Percentiles rank a stretch among this genome's conserved stretches.
These are phyloP conservation scores for Ustilago vetiveriae DNA, from an alignment of 1,284 basidiomycete species.

Conservation along the genomic window DNA sequence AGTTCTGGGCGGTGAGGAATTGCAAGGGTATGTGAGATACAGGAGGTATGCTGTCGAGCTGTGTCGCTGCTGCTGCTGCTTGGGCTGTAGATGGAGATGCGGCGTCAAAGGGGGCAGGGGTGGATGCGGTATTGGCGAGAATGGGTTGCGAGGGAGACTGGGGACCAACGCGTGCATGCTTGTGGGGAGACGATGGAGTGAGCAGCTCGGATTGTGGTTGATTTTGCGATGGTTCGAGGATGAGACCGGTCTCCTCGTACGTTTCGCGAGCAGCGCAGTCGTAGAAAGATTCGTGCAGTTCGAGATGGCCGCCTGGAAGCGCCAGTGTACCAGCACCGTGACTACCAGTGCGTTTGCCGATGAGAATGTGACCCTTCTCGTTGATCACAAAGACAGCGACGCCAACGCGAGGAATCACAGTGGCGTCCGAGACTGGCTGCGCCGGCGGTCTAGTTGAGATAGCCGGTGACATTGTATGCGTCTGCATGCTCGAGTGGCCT, in stretches of 20 bases:
- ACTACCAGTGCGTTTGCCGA: conserved; percentile 61
- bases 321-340: conserved; percentile 60
- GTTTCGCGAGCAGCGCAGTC: conserved; percentile 57
- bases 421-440: conserved; percentile 39
- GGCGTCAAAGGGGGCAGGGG: conserved; percentile 8
- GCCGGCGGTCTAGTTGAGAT: neutral
- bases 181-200: conserved; percentile 2
- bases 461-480: conserved; percentile 3
- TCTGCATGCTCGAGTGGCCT: neutral
- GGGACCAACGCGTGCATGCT: conserved; percentile 9
- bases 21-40: conserved; percentile 25
- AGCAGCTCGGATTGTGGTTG: conserved; percentile 8
- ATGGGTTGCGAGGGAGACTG: conserved; percentile 17
- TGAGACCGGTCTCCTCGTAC: conserved; percentile 48
- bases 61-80: neutral
- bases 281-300: conserved; percentile 60
- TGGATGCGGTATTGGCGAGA: conserved; percentile 8
- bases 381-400: conserved; percentile 62
- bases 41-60: neutral
- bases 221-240: conserved; percentile 24
- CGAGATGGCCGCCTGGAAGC: conserved; percentile 66
- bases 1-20: conserved; percentile 50
- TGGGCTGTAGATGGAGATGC: neutral
- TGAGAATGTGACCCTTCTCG: conserved; percentile 47
- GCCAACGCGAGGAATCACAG: conserved; percentile 55